These are phyloP conservation scores for Colletotrichum sp. DNA, from an alignment of 2,329 filamentous ascomycete genomes.

Conservation along the genomic window DNA sequence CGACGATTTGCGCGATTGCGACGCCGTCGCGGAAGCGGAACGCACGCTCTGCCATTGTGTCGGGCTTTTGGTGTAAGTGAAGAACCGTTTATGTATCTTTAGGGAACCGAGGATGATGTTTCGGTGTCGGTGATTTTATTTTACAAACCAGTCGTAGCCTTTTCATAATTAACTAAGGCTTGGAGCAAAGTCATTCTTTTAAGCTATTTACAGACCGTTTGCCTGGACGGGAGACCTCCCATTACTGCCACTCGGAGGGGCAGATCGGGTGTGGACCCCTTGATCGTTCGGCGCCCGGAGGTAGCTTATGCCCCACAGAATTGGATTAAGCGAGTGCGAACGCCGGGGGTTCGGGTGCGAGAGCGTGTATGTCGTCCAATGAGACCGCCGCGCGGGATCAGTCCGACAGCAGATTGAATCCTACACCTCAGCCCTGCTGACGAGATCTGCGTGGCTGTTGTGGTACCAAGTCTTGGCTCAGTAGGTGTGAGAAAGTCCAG, in stretches of 20 bases:
- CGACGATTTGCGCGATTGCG: conserved; percentile 4
- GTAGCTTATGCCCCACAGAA: not conserved
- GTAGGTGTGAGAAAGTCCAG: not conserved
- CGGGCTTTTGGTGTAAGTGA: not conserved
- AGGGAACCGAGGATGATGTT: fast-evolving
- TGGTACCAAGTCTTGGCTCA: not conserved
- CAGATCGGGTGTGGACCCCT: not conserved
- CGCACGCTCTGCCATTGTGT: not conserved
- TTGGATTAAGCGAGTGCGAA: not conserved
- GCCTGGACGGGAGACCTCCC: not conserved
- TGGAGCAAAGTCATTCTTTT: too few species aligned
- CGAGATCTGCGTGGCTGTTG: not conserved
- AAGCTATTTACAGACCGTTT: not conserved
- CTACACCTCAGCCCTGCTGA: not conserved
- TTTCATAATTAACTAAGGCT: not conserved
- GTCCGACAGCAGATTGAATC: not conserved
- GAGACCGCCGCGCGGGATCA: not conserved
- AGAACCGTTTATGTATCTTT: not conserved
- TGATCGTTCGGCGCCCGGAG: not conserved
- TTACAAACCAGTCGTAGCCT: fast-evolving
- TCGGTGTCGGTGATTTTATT: not conserved
- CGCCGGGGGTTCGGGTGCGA: not conserved
- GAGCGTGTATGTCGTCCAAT: not conserved
- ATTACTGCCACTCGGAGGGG: not conserved
- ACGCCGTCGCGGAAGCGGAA: conserved; percentile 17